Conservation (phyloP, 305 asterid genomes). For the Ajuga reptans region DNA sequence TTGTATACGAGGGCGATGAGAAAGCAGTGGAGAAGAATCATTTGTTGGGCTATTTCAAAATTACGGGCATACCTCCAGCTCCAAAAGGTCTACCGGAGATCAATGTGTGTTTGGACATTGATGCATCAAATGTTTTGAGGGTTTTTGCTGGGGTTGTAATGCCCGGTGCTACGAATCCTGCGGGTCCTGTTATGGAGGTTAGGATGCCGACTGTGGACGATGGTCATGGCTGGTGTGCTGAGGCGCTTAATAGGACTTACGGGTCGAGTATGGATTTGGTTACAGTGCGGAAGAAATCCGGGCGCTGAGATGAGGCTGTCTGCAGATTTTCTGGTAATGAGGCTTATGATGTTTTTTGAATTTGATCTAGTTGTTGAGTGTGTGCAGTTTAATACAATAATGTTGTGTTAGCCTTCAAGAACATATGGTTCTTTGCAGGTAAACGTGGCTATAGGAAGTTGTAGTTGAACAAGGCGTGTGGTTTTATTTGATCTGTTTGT, state of each 20-base stretch:
- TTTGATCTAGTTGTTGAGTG: not conserved
- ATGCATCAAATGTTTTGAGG: constrained; percentile 55
- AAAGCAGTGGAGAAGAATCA: constrained; percentile 44
- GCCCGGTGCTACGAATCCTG: constrained; percentile 38
- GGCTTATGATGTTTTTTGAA: not conserved
- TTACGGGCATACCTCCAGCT: constrained; percentile 61
- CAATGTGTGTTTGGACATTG: constrained; percentile 65
- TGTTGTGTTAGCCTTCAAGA: constrained; percentile 8
- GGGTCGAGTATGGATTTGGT: constrained; percentile 66
- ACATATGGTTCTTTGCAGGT: constrained; percentile 15
- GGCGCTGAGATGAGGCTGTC: constrained; percentile 23
- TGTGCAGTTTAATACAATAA: constrained; percentile 16
- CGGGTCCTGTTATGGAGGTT: constrained; percentile 62
- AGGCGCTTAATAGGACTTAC: constrained; percentile 45
- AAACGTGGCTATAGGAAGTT: not conserved
- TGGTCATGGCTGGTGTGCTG: constrained; percentile 84
- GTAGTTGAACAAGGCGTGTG: not conserved
- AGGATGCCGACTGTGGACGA: constrained; percentile 86
- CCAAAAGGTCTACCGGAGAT: constrained; percentile 74
- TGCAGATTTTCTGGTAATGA: not conserved
- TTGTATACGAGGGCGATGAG: constrained; percentile 66
- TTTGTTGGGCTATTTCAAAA: constrained; percentile 68
- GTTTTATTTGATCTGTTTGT: not conserved
- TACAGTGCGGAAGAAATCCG: constrained; percentile 44
- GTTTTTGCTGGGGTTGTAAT: constrained; percentile 54